Base-by-base conservation (phyloP, 2,329 filamentous ascomycete species). In the Penicillium sp. region DNA sequence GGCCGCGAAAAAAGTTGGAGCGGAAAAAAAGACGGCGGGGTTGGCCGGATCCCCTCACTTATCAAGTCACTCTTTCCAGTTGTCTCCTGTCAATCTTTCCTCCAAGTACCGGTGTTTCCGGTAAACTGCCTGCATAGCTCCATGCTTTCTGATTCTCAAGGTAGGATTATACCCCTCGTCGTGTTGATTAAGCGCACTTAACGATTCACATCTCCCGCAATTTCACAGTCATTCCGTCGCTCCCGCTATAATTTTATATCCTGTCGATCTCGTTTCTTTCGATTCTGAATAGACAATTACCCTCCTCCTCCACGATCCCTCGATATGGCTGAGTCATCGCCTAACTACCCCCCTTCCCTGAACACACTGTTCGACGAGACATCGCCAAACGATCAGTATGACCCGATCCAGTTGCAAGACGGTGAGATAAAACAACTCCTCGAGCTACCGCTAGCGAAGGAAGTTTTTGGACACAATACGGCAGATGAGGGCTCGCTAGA, bases 391-490 rank as follows among this genome's bases (percentile, higher is more conserved):
- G 63, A 66, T 30, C 69, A 70, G 57, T 78, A 77, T 65, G 76
- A 79, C 47, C 69, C 73, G 9, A 66, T 80, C 55, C 72, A 63
- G 54, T 69, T 78, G 30, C 71, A 70, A 29, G 75, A 77, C 45
- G 65, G 70, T 9, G 70, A 74, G 63, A 72, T 75, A 30, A 64
- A 74, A 11, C 71, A 71, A 8, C 67, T 75, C 17, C 64, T 80
- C 51, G 69, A 72, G 52, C 66, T 75, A 56, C 73, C 78, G 8
- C 66, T 81, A 19, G 78, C 78, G 21, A 73, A 74, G 30, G 70
- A 71, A 13, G 56, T 82, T 19, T 71, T 81, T 35, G 79, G 78
- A 15, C 75, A 79, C 60, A 70, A 73, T 45, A 58, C 68, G 19
- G 60, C 68, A 7, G 61, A 73, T 8, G 66, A 71, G 7, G 70